Evolutionary conservation across 1,139 yeast genomes (phyloP), one percentile per base, ranked within the genome.

Genomic region (Yamadazyma siamensis): DNA sequence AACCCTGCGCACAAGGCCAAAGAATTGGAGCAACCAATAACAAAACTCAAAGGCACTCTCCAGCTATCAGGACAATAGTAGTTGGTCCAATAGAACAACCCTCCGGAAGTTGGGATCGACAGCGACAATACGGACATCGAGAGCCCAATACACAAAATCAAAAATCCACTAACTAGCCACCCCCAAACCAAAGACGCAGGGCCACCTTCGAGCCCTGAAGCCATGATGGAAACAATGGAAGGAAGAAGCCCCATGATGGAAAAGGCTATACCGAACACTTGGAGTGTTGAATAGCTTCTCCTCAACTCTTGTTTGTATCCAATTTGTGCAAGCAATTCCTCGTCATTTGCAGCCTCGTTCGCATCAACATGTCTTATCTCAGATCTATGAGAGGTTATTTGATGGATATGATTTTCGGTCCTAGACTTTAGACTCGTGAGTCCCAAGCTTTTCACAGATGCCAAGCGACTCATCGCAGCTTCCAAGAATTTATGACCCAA

Each of bases 51-150:
- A 0, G 65, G 65, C n/a, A 61, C 61, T 29, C 65, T 43, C 12
- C 50, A 20, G 2, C 38, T 28, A 28, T 56, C 62, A 0, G 62
- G 64, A 31, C 62, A 53, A 41, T 56, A 64, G 39, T 58, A 62
- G 37, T 59, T 61, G 4, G 77, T 51, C 72, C 78, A 57, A 53
- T 76, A 78, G 52, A 78, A 80, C 46, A 80, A 61, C 8, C 87
- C 88, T 34, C 88, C 87, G 13, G 80, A 69, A 4, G 88, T 79
- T 30, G 88, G 87, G 49, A 77, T 74, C n/a, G 85, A 71, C 15
- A 80, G 73, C 1, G 82, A 80, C 33, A 79, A 58, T 40, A 79
- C 78, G 8, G 84, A 73, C 64, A 80, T 78, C 9, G 81, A 67
- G 33, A 69, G 43, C 8, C 86, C 87, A 34, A 77, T 70, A 36